phyloP scores from a whole-genome alignment of 1,284 basidiomycete species.

The Abortiporus biennis region DNA sequence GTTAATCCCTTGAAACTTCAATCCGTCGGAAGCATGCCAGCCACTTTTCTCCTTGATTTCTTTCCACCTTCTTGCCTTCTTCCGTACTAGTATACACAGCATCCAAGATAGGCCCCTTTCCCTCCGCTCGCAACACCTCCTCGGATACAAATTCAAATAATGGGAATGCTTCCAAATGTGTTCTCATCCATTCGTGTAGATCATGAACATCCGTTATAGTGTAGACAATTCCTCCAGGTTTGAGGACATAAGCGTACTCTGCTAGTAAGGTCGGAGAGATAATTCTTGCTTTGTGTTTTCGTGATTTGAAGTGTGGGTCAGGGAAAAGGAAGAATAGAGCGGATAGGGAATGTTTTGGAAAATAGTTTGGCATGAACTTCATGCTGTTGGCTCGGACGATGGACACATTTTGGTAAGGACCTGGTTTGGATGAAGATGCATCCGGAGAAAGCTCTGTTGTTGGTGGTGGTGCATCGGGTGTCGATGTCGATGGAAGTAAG shows the following conservation, averaged over 20 bases:
- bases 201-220: slow-evolving; percentile 98
- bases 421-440: slow-evolving; percentile 24
- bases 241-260: slow-evolving; percentile 90
- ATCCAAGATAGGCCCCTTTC: slow-evolving; percentile 69
- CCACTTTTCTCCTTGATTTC: slow-evolving; percentile 89
- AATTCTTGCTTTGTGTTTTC: slow-evolving; percentile 98
- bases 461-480: neutral
- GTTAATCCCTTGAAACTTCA: slow-evolving; percentile 26
- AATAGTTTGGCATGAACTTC: slow-evolving; percentile 99
- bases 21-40: slow-evolving; percentile 77
- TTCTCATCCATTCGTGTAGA: slow-evolving; percentile 93
- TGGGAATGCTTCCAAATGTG: slow-evolving; percentile 82
- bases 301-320: slow-evolving; percentile 97
- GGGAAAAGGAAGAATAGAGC: slow-evolving; percentile 99
- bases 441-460: slow-evolving; percentile 28
- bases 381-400: slow-evolving; percentile 96
- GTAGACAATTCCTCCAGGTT: slow-evolving; percentile 91
- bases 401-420: slow-evolving; percentile 86
- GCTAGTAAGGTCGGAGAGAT: slow-evolving; percentile 94
- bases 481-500: neutral
- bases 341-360: slow-evolving; percentile 83
- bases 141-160: slow-evolving; percentile 81
- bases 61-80: slow-evolving; percentile 94
- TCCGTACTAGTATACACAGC: slow-evolving; percentile 86
- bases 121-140: slow-evolving; percentile 65